Evolutionary conservation across 208 protist species (phyloP).

Genomic region (Trypanosoma melophagium): DNA sequence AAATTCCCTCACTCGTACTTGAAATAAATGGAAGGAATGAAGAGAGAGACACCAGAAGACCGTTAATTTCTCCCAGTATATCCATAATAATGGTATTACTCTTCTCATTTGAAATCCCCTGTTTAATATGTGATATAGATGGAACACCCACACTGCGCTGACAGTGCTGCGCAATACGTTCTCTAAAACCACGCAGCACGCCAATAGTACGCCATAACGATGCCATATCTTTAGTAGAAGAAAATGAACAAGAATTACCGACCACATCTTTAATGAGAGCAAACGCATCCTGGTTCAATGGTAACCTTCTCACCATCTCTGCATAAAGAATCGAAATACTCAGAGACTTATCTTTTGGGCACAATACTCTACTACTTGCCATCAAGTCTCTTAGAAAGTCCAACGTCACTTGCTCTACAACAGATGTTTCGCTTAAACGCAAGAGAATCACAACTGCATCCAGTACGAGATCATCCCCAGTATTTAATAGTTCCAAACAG

Average conservation of each 20-base stretch:
- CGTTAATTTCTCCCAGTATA: conserved; percentile 2
- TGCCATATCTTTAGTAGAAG: not conserved
- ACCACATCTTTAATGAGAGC: not conserved
- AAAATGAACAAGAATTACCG: not conserved
- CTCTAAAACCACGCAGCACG: conserved; percentile 20
- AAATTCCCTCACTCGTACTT: not conserved
- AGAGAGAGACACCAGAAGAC: conserved; percentile 3
- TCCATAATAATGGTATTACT: not conserved
- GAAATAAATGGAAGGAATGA: not conserved
- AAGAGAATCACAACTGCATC: conserved; percentile 27
- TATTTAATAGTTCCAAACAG: conserved; percentile 3
- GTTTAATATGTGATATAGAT: not conserved
- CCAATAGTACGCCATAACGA: conserved; percentile 20
- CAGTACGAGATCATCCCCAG: not conserved
- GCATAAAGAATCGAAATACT: conserved; percentile 19
- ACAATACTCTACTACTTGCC: not conserved
- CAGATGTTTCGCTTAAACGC: not conserved
- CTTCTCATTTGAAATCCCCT: not conserved
- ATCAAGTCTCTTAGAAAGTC: conserved; percentile 6
- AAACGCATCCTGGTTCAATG: not conserved
- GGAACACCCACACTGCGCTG: not conserved
- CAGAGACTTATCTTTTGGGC: not conserved
- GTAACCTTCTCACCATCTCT: conserved; percentile 10
- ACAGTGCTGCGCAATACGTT: conserved; percentile 8
- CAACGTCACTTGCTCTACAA: not conserved